Base-by-base conservation (phyloP, 306 rosid species). In the Begonia masoniana region DNA sequence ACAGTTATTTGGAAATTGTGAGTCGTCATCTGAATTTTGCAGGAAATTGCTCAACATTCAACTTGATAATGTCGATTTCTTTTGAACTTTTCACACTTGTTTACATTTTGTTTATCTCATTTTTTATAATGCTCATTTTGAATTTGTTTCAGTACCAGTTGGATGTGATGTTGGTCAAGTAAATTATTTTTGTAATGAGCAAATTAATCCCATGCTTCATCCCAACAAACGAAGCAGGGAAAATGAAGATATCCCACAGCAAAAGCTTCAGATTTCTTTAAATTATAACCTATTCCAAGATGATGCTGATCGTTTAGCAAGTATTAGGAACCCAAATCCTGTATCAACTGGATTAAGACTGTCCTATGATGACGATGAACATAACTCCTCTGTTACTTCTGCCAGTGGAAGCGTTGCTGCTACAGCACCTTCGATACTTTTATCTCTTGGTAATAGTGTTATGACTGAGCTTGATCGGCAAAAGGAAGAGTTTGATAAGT, bases 361-460 rank as follows among this genome's bases (percentile, higher is more conserved):
- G 62, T 82, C 95, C 1, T 89, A 78, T 50, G 97, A 89, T 63
- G 94, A 85, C 47, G 97, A 89, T 69, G 95, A 89, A 58, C 97
- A 66, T 17, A 80, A 85, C 76, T 89, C 97, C 46, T 72, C 94
- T 52, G 95, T 89, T 51, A 89, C 95, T 62, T 82, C 95, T 47
- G 94, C 87, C 0, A 89, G 95, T 73, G 94, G 94, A 71, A 85
- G 91, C 68, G 78, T 89, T 74, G 62, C 82, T 10, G 77, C 73
- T 9, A 54, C 94, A 31, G 39, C 39, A 31, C 85, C 95, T 11
- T 66, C 95, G 45, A 68, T 82, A 47, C 56, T 85, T 47, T 68
- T 78, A 54, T 80, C 89, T 45, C 71, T 85, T 13, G 91, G 83
- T 46, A 94, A 78, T 58, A 85, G 78, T 66, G 61, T 89, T 59